Evolutionary conservation across 495 filamentous ascomycete genomes (phyloP), one percentile per base, ranked within the genome.

Genomic region (Penicillium herquei): DNA sequence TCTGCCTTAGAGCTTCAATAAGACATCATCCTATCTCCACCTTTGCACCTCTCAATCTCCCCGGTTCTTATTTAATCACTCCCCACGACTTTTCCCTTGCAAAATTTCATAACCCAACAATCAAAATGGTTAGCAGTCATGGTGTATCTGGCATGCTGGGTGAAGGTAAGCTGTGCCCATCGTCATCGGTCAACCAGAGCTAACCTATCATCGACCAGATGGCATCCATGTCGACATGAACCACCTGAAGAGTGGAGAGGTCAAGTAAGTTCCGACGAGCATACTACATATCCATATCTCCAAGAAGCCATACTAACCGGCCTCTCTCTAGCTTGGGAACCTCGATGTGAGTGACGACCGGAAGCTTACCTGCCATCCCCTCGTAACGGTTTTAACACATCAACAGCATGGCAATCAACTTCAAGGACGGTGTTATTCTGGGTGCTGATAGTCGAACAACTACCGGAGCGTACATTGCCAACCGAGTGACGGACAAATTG

Each of bases 201-300:
- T 74, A 61, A 74, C 49, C 21, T 4, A 26, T 26, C 21, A 33
- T 31, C 21, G 31, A 44, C 49, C 65, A 98, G 94, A 98, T 92
- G 94, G 94, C 68, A 96, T 98, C 68, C 94, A 98, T 73, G 77
- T 98, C 50, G 94, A 98, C 68, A 98, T 98, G 94, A 88, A 96
- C 61, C 88, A 93, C 63, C 70, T 94, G 59, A 94, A 96, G 83
- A 89, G 85, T 65, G 91, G 91, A 42, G 91, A 95, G 73, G 84
- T 85, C 69, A 96, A 98, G 92, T 96, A 80, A 75, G 88, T 78
- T 57, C 18, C 30, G 21, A 26, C 1, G 1, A 26, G 1, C 21
- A 26, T 26, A 26, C 21, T 26, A 26, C 21, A 26, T 26, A 26
- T 26, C 21, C 21, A 26, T 26, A 4, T 26, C 1, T 26, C 21